Evolutionary conservation across 192 early-diverging fungal genomes (phyloP), one percentile per base, ranked within the genome.

Genomic region (Coemansia sp.): DNA sequence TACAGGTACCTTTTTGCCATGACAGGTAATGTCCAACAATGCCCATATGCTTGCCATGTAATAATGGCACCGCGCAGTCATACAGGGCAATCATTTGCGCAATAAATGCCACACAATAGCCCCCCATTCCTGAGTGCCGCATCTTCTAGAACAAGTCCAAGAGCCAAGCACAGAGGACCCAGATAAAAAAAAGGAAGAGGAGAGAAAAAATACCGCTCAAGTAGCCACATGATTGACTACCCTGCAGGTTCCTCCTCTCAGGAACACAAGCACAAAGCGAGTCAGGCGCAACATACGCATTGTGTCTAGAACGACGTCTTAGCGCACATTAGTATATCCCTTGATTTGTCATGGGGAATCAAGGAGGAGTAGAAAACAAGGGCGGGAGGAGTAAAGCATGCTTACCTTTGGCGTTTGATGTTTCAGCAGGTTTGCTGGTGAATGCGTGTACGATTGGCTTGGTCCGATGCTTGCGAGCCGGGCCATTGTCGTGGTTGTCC

Each of bases 361-460:
- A 55, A 55, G 46, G 44, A 47, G 44, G 20, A 11, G 51, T 20
- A 27, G 24, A 5, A 16, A 3, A 27, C 22, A 9, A 9, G 51
- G 22, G 27, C 52, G 40, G 20, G 11, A 36, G 31, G 55, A 11
- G 16, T 59, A 36, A 1, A 47, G 42, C 5, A 10, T 11, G 52
- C 67, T 66, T 78, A 78, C 76, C 76, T 70, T 73, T 78, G 49
- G 49, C 34, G 27, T 29, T 55, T 24, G 57, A 20, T 31, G 22
- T 63, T 40, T 38, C 55, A 29, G 60, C 36, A 11, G 43, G 22
- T 63, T 22, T 66, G 44, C 5, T 42, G 62, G 40, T 24, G 29
- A 33, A 33, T 27, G 51, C 31, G 3, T 59, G 55, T 16, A 18
- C 31, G 13, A 59, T 5, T 59, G 66, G 51, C 27, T 66, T 49